Conservation (phyloP, 371 early-diverging fungal species). For the Nosema muscidifuracis region DNA sequence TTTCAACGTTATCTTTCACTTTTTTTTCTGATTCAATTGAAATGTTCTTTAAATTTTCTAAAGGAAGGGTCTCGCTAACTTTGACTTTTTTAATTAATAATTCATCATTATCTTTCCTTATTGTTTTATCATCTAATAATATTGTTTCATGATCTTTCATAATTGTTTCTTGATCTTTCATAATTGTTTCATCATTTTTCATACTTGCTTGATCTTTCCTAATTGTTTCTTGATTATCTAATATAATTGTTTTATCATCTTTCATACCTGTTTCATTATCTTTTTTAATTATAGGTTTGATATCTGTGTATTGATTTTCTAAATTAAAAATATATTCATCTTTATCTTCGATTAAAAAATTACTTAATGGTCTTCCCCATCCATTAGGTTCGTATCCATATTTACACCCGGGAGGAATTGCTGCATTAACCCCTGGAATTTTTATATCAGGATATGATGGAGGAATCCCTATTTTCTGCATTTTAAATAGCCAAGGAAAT, state of each 20-base stretch:
- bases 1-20: neutral
- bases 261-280: too few species aligned
- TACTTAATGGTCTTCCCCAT: slow-evolving; percentile 41
- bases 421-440: slow-evolving; percentile 88
- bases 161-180: neutral
- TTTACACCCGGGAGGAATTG: slow-evolving; percentile 76
- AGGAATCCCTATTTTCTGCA: slow-evolving; percentile 94
- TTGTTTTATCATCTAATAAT: neutral
- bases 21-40: too few species aligned
- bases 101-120: too few species aligned
- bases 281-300: too few species aligned
- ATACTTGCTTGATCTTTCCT: neutral
- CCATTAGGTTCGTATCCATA: slow-evolving; percentile 39
- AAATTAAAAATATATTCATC: slow-evolving; percentile 26
- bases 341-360: neutral
- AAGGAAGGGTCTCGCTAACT: too few species aligned
- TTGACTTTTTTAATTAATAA: too few species aligned
- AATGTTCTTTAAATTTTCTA: too few species aligned
- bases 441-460: slow-evolving; percentile 81
- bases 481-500: slow-evolving; percentile 92
- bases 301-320: slow-evolving; percentile 21
- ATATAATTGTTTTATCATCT: too few species aligned
- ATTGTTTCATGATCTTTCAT: slow-evolving; percentile 16
- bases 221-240: too few species aligned
- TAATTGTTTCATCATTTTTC: too few species aligned